Conservation (phyloP, 2,329 filamentous ascomycete genomes). For the Purpureocillium lavendulum region DNA sequence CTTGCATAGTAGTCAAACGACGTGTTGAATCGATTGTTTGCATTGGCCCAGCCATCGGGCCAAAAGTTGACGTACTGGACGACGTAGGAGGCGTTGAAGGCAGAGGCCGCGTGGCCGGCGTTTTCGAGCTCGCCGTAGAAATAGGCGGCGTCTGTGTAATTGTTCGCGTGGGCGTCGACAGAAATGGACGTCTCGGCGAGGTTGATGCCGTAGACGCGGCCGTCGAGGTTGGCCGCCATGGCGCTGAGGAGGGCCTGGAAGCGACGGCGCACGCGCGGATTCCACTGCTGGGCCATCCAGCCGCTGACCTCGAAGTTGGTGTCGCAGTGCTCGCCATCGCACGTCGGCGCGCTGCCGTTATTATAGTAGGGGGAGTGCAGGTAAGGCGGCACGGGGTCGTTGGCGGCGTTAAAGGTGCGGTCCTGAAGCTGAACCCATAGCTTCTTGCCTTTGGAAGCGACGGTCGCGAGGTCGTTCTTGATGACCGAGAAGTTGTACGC, state of each 20-base stretch:
- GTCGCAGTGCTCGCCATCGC: slow-evolving; percentile 9
- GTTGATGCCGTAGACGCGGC: slow-evolving; percentile 10
- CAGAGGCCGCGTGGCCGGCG: slow-evolving; percentile 1
- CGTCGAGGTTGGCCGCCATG: slow-evolving; percentile 10
- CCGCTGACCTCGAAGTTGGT: no score
- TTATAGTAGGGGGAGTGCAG: slow-evolving; percentile 9
- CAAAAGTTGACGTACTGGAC: slow-evolving; percentile 15
- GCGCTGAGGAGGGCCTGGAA: slow-evolving; percentile 9
- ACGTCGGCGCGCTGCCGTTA: slow-evolving; percentile 11
- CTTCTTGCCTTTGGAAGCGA: slow-evolving; percentile 11
- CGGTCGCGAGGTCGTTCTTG: slow-evolving; percentile 20
- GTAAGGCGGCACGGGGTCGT: slow-evolving; percentile 10
- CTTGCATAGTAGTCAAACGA: slow-evolving; percentile 9
- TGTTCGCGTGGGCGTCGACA: no score
- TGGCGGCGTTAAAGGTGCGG: slow-evolving; percentile 6
- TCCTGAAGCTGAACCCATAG: slow-evolving; percentile 14
- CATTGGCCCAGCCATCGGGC: slow-evolving; percentile 10
- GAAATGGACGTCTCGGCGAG: slow-evolving; percentile 11
- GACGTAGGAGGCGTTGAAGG: slow-evolving; percentile 8
- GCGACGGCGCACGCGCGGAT: slow-evolving; percentile 6
- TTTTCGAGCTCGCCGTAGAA: no score
- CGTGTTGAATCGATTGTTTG: slow-evolving; percentile 1
- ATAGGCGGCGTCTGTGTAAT: no score
- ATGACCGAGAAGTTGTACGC: no score
- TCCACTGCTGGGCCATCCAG: no score